These are phyloP conservation scores for Beta corolliflora DNA, from an alignment of 179 eudicot genomes.

Conservation along the genomic window DNA sequence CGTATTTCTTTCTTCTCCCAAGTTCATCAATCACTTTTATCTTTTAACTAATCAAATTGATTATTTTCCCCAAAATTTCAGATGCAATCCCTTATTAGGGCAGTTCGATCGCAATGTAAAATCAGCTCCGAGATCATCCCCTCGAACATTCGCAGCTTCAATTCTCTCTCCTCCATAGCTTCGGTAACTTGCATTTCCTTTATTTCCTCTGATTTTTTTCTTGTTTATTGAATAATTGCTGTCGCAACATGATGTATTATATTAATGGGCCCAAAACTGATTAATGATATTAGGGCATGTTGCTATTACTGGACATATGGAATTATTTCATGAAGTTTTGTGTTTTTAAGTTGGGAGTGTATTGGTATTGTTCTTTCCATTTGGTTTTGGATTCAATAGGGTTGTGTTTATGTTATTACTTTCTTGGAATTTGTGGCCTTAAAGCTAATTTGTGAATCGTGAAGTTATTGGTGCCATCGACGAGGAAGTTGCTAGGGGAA, in stretches of 20 bases:
- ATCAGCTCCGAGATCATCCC: constrained; percentile 20
- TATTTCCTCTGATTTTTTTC: not conserved
- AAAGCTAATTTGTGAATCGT: not conserved
- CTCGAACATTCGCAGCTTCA: constrained; percentile 22
- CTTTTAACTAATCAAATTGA: not conserved
- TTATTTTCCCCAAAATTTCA: not conserved
- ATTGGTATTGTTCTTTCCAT: not conserved
- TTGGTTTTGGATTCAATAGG: not conserved
- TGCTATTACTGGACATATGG: not conserved
- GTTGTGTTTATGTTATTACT: not conserved
- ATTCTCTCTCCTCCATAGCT: constrained; percentile 23
- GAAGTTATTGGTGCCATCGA: not conserved
- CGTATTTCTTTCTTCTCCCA: not conserved
- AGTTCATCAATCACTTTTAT: not conserved
- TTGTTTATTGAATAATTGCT: not conserved
- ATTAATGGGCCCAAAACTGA: not conserved
- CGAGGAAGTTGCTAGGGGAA: too few relatives aligned
- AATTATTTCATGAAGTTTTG: not conserved
- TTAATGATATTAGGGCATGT: not conserved
- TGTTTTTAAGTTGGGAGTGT: not conserved
- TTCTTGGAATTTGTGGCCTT: not conserved
- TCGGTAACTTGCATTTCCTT: constrained; percentile 4
- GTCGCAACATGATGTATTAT: not conserved
- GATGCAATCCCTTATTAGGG: constrained; percentile 39
- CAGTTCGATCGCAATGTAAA: constrained; percentile 33